These are phyloP conservation scores for Dalechampia spathulata DNA, from an alignment of 441 rosid species.

Conservation along the genomic window DNA sequence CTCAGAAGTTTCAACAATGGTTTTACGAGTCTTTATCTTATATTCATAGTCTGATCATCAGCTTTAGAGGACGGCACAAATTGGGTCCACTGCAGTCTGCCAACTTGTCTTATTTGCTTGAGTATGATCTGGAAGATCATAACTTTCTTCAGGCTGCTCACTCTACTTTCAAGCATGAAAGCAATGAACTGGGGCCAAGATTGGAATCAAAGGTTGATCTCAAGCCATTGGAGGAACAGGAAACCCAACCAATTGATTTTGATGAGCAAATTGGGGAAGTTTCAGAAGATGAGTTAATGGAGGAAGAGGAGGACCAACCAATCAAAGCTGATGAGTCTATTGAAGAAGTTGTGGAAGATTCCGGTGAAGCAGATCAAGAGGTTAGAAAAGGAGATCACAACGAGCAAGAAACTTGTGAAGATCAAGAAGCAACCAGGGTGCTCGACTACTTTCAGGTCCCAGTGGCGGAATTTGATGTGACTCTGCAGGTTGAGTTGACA, in stretches of 20 bases:
- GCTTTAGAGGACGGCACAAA: conserved; percentile 29
- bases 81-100: conserved; percentile 33
- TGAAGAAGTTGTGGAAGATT: conserved; percentile 5
- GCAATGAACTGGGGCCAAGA: too few relatives aligned
- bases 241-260: too few relatives aligned
- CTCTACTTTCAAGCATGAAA: background rate
- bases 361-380: too few relatives aligned
- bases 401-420: conserved; percentile 11
- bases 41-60: conserved; percentile 28
- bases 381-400: conserved; percentile 12
- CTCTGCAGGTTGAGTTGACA: too few relatives aligned
- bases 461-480: conserved; percentile 12
- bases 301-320: background rate
- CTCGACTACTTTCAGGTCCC: conserved; percentile 11
- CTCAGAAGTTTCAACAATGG: conserved; percentile 40
- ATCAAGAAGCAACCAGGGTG: conserved; percentile 12
- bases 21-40: conserved; percentile 29
- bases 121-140: conserved; percentile 27
- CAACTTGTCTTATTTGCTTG: conserved; percentile 47
- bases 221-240: too few relatives aligned
- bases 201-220: too few relatives aligned
- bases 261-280: conserved; percentile 11
- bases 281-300: background rate
- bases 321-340: background rate
- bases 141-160: conserved; percentile 17